Evolutionary conservation across 805 yeast species (phyloP).

Genomic region (Wickerhamiella azymoides): DNA sequence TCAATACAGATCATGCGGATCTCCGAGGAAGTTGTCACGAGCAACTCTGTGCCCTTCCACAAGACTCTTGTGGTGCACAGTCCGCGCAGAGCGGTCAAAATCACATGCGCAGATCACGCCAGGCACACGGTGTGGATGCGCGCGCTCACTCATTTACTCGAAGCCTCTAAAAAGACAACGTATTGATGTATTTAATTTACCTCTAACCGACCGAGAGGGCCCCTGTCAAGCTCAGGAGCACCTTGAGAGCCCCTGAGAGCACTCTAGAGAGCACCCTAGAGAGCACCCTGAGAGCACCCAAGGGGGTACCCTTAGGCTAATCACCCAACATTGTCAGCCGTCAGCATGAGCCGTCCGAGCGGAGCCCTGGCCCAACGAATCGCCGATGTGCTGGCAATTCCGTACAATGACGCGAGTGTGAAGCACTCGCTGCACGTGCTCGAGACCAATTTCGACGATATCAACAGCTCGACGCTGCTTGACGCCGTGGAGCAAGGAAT

Average conservation of each 20-base stretch:
- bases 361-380: conserved; percentile 9
- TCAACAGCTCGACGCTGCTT: conserved; percentile 13
- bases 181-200: no score
- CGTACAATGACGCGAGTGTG: conserved; percentile 16
- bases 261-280: no score
- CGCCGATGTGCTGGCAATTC: conserved; percentile 15
- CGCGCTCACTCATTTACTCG: conserved; percentile 46
- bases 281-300: no score
- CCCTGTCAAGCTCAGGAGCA: no score
- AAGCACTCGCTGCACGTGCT: conserved; percentile 16
- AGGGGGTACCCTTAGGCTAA: no score
- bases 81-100: conserved; percentile 47
- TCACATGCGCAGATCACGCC: conserved; percentile 77
- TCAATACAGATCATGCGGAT: conserved; percentile 72
- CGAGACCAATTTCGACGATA: conserved; percentile 7
- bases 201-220: no score
- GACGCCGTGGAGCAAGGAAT: conserved; percentile 10
- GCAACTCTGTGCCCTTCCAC: conserved; percentile 77
- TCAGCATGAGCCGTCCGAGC: neutral
- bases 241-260: no score
- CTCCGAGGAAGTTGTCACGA: conserved; percentile 57
- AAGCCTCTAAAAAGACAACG: neutral
- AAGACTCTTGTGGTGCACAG: conserved; percentile 70
- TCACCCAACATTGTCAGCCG: neutral
- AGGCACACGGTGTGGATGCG: conserved; percentile 88